Evolutionary conservation across 2,329 filamentous ascomycete genomes (phyloP), one percentile per base, ranked within the genome.

Genomic region (Penicillium sp.): DNA sequence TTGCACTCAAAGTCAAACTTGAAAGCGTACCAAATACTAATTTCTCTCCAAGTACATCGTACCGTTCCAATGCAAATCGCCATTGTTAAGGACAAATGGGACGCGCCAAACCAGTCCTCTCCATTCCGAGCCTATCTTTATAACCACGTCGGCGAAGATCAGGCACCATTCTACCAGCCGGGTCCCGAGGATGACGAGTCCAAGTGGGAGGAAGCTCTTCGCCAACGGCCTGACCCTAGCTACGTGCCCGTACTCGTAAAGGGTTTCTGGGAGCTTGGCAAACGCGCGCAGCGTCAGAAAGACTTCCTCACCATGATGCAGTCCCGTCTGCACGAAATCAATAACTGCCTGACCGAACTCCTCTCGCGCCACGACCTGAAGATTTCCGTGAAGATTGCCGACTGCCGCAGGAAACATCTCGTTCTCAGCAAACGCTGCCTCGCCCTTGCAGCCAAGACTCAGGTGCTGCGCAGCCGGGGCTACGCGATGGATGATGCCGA

Each of bases 401-500:
- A 83, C 48, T 81, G 81, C 43, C 79, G 79, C 57, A 75, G 83
- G 49, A 81, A 79, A 64, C 84, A 87, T 65, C 73, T 81, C 4
- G 78, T 81, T 20, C 73, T 85, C 31, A 82, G 79, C 53, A 81
- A 84, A 64, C 77, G 83, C 43, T 84, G 79, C 50, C 71, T 87
- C 27, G 75, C 79, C 2, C 74, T 87, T 39, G 83, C 83, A 8
- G 82, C 83, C 9, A 86, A 86, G 68, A 82, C 83, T 1, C 84
- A 87, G 62, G 78, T 85, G 13, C 65, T 86, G 57, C 75, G 83
- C 45, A 86, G 85, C 61, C 70, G 83, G 51, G 84, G 84, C 8
- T 87, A 86, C 63, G 82, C 82, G 4, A 83, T 87, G 76, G 83
- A 86, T 56, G 78, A 80, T 48, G 76, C 78, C 3, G 84, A 87